Conservation (phyloP, 2,329 filamentous ascomycete species). For the Clonostachys chloroleuca region DNA sequence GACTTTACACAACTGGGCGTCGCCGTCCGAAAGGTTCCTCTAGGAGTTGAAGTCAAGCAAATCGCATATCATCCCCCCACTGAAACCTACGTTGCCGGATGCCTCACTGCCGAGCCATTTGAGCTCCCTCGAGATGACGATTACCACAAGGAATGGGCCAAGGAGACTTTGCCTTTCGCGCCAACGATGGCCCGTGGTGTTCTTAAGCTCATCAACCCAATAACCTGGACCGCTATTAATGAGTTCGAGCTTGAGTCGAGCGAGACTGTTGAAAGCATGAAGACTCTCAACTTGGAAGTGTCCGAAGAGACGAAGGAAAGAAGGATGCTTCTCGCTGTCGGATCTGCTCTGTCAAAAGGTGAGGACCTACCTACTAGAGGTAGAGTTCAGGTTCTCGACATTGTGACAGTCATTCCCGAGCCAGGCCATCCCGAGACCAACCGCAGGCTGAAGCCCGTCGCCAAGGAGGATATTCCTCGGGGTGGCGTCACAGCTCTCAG, state of each 20-base stretch:
- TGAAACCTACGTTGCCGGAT: slow-evolving; percentile 72
- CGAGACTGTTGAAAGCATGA: slow-evolving; percentile 77
- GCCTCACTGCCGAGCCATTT: slow-evolving; percentile 64
- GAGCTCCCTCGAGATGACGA: slow-evolving; percentile 84
- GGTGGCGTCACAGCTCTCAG: slow-evolving; percentile 86
- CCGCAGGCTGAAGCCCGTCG: slow-evolving; percentile 77
- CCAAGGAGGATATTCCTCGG: slow-evolving; percentile 85
- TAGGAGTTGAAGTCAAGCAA: slow-evolving; percentile 67
- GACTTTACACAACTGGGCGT: slow-evolving; percentile 73
- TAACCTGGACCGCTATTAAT: slow-evolving; percentile 76
- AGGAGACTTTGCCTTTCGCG: slow-evolving; percentile 59
- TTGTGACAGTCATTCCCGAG: slow-evolving; percentile 88
- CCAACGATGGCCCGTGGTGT: slow-evolving; percentile 69
- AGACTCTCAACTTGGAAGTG: slow-evolving; percentile 80
- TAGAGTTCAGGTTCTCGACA: slow-evolving; percentile 83
- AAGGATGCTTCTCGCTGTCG: slow-evolving; percentile 76
- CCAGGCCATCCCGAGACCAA: slow-evolving; percentile 82
- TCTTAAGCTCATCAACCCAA: slow-evolving; percentile 74
- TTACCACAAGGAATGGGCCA: slow-evolving; percentile 74
- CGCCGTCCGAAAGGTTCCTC: slow-evolving; percentile 64
- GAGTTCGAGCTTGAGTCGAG: slow-evolving; percentile 66
- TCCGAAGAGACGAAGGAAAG: slow-evolving; percentile 89
- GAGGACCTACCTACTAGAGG: slow-evolving; percentile 88
- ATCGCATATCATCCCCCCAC: slow-evolving; percentile 74
- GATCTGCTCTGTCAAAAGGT: slow-evolving; percentile 80